These are phyloP conservation scores for Mayamaea pseudoterrestris DNA, from an alignment of 108 stramenopile species.

Conservation along the genomic window DNA sequence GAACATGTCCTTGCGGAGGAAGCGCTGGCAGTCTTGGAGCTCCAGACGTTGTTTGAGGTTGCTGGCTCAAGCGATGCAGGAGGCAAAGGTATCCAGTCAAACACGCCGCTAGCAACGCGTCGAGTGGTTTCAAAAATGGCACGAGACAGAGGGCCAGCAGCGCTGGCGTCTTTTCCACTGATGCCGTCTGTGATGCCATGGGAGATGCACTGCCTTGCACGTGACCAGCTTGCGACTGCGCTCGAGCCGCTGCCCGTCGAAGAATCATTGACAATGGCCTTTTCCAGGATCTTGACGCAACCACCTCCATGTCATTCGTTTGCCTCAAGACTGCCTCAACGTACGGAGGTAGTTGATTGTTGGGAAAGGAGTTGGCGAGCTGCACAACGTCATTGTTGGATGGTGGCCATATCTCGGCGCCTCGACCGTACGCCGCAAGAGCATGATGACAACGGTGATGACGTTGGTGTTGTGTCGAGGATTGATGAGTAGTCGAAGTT, in stretches of 20 bases:
- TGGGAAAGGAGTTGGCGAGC: conserved; percentile 49
- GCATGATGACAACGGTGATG: no score
- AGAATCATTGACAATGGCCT: conserved; percentile 19
- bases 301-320: neutral
- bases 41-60: conserved; percentile 1
- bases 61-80: conserved; percentile 19
- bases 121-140: conserved; percentile 33
- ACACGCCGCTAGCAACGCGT: conserved; percentile 14
- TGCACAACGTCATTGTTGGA: conserved; percentile 38
- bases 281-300: neutral
- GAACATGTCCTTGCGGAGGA: conserved; percentile 65
- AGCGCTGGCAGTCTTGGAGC: conserved; percentile 39
- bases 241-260: conserved; percentile 22
- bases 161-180: conserved; percentile 26
- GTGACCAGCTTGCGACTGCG: conserved; percentile 7
- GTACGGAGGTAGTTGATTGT: conserved; percentile 30
- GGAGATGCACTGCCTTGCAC: no score
- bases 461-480: no score
- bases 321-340: conserved; percentile 1
- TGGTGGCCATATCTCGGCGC: conserved; percentile 70
- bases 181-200: conserved; percentile 3
- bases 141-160: conserved; percentile 14
- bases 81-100: conserved; percentile 24
- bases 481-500: no score
- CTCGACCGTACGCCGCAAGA: conserved; percentile 59